phyloP scores from a whole-genome alignment of 2,329 filamentous ascomycete species.

The Zymoseptoria tritici region DNA sequence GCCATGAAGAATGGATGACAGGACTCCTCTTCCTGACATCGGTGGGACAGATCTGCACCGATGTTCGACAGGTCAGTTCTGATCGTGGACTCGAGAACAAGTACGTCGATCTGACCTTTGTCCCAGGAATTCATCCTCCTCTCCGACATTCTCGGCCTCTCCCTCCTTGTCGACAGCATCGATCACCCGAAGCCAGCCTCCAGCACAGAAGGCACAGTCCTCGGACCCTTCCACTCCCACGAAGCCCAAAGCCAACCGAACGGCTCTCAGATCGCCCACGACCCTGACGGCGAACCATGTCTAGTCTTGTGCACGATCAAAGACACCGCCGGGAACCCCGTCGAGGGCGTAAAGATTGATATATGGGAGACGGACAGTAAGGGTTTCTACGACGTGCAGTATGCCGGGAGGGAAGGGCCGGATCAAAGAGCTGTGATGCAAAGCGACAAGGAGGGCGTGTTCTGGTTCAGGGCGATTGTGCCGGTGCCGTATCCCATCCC shows the following conservation, averaged over 20 bases:
- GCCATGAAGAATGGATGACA: constrained; percentile 70
- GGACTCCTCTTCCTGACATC: constrained; percentile 64
- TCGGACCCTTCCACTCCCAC: constrained; percentile 78
- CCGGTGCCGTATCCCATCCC: constrained; percentile 83
- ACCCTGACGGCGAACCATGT: constrained; percentile 61
- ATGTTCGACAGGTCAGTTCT: constrained; percentile 59
- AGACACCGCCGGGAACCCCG: constrained; percentile 55
- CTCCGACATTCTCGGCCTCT: constrained; percentile 71
- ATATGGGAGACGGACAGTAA: constrained; percentile 79
- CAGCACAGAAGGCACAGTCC: constrained; percentile 69
- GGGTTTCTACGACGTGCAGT: constrained; percentile 79
- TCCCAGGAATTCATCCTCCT: constrained; percentile 62
- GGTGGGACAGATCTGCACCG: constrained; percentile 65
- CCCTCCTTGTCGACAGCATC: constrained; percentile 72
- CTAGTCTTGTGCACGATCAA: constrained; percentile 67
- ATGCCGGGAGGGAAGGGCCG: constrained; percentile 54
- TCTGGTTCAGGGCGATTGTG: constrained; percentile 80
- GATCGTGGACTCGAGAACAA: neutral
- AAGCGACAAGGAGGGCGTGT: constrained; percentile 62
- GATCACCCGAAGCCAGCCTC: constrained; percentile 69
- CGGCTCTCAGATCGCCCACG: constrained; percentile 59
- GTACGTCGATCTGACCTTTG: neutral
- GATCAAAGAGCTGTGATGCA: constrained; percentile 66
- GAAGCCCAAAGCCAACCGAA: constrained; percentile 54
- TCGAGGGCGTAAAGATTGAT: constrained; percentile 63